These are phyloP conservation scores for Diaporthe citriasiana DNA, from an alignment of 2,329 filamentous ascomycete species.

Conservation along the genomic window DNA sequence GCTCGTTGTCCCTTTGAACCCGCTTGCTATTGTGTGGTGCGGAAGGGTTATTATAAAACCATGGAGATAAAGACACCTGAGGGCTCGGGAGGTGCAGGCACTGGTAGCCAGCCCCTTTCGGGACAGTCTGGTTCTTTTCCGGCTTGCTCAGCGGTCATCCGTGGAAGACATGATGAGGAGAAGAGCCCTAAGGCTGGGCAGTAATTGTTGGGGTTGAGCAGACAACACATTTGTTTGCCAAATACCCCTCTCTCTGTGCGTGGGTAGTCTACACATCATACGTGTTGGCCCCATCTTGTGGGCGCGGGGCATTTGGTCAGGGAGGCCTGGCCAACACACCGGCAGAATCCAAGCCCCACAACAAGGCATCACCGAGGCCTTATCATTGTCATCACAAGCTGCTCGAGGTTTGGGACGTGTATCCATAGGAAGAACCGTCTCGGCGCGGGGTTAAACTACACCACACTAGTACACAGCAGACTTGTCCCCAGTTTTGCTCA, in stretches of 20 bases:
- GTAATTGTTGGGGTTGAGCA: neutral
- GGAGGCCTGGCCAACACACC: slow-evolving; percentile 24
- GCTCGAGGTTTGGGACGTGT: neutral
- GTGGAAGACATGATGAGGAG: neutral
- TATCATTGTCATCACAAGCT: slow-evolving; percentile 2
- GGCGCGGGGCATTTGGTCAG: slow-evolving; percentile 13
- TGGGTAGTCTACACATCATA: neutral
- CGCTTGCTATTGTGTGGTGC: slow-evolving; percentile 13
- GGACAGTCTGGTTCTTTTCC: neutral
- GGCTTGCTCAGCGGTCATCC: neutral
- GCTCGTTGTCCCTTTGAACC: slow-evolving; percentile 17
- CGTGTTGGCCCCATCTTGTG: slow-evolving; percentile 22
- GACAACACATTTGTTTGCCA: neutral
- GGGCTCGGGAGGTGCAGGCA: neutral
- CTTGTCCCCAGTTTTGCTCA: neutral
- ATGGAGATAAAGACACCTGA: neutral
- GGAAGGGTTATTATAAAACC: neutral
- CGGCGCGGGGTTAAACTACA: neutral
- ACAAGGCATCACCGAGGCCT: slow-evolving; percentile 14
- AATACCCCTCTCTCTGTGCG: neutral
- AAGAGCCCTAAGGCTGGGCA: neutral
- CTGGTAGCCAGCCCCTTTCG: neutral
- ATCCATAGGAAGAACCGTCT: neutral
- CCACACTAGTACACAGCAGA: neutral
- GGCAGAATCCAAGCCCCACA: slow-evolving; percentile 32